These are phyloP conservation scores for Chaetomiaceae sp. DNA, from an alignment of 2,329 filamentous ascomycete species.

Conservation along the genomic window DNA sequence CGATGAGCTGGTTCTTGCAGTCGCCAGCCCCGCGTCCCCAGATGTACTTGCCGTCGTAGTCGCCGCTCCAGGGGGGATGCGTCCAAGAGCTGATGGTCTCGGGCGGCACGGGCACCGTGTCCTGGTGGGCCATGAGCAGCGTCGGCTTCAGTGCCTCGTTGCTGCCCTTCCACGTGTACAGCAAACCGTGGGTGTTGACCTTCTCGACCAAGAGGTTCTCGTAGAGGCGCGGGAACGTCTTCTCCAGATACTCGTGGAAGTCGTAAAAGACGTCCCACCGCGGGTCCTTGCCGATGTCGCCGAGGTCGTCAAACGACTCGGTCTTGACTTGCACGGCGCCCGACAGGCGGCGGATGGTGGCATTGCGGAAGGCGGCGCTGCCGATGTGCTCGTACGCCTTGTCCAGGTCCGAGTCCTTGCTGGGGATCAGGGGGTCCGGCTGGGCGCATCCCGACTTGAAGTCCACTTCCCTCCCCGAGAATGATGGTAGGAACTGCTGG, in stretches of 20 bases:
- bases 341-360: conserved; percentile 27
- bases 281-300: conserved; percentile 48
- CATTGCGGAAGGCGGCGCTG: conserved; percentile 23
- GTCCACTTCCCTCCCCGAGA: background rate
- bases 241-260: conserved; percentile 46
- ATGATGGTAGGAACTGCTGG: background rate
- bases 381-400: conserved; percentile 22
- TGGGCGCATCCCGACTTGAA: conserved; percentile 24
- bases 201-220: conserved; percentile 44
- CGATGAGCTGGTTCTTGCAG: conserved; percentile 58
- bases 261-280: conserved; percentile 55
- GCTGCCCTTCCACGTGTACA: conserved; percentile 54
- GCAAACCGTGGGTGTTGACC: conserved; percentile 54
- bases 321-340: conserved; percentile 32
- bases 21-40: conserved; percentile 59
- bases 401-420: conserved; percentile 18
- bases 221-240: conserved; percentile 49
- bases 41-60: conserved; percentile 52
- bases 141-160: conserved; percentile 48
- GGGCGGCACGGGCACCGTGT: conserved; percentile 55
- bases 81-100: conserved; percentile 50
- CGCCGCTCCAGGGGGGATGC: conserved; percentile 54
- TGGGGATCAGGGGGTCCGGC: conserved; percentile 23
- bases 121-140: conserved; percentile 59
- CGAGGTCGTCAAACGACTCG: conserved; percentile 41